Percentiles rank a stretch among this genome's conserved stretches.
These are phyloP conservation scores for Borealophlyctis nickersoniae DNA, from an alignment of 192 early-diverging fungal genomes.

Conservation along the genomic window DNA sequence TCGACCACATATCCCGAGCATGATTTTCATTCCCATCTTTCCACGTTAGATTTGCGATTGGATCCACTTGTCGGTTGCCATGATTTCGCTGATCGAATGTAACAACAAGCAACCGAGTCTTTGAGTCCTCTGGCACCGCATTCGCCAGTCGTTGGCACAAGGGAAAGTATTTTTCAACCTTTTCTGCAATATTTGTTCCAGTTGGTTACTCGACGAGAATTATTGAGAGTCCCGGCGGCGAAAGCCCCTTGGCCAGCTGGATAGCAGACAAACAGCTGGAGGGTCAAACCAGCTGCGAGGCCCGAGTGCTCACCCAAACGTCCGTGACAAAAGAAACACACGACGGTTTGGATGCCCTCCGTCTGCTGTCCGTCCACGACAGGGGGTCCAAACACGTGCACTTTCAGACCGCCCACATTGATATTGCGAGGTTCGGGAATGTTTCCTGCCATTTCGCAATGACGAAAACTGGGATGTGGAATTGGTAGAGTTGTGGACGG, in stretches of 20 bases:
- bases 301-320: no score
- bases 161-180: neutral
- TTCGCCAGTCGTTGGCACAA: conserved; percentile 1
- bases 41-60: conserved; percentile 39
- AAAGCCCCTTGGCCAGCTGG: no score
- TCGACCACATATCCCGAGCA: conserved; percentile 22
- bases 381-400: neutral
- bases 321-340: neutral
- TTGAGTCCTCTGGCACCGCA: neutral
- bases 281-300: no score
- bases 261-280: no score
- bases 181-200: no score
- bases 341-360: neutral
- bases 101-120: conserved; percentile 27
- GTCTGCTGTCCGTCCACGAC: no score
- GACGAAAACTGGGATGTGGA: no score
- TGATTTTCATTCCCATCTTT: conserved; percentile 34
- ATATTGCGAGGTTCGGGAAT: neutral
- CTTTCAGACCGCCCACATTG: neutral
- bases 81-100: conserved; percentile 58
- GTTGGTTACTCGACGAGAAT: no score
- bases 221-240: no score
- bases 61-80: conserved; percentile 37
- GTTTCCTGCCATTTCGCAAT: no score
- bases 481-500: no score